Evolutionary conservation across 192 early-diverging fungal genomes (phyloP).

Genomic region (Spizellomyces sp.): DNA sequence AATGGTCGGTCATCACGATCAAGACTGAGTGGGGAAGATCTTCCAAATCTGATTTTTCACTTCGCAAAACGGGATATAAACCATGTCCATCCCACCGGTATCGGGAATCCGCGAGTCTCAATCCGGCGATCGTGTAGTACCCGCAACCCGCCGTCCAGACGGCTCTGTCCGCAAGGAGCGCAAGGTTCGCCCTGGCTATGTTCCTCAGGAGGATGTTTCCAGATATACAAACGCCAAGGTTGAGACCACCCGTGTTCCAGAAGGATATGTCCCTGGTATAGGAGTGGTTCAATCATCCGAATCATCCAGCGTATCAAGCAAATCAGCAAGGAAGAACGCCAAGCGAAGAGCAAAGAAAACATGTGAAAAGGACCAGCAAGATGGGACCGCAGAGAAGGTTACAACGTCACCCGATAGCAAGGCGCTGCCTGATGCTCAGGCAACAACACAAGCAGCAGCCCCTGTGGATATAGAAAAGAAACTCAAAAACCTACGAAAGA

Average conservation of each 20-base stretch:
- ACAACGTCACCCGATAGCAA: not conserved
- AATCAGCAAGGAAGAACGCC: slow-evolving; percentile 41
- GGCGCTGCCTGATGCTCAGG: not conserved
- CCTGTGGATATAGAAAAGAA: slow-evolving; percentile 46
- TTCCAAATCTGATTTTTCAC: no score
- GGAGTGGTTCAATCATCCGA: not conserved
- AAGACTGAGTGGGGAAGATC: no score
- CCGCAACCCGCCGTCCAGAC: slow-evolving; percentile 65
- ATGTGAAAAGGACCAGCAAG: slow-evolving; percentile 2
- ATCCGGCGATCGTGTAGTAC: slow-evolving; percentile 59
- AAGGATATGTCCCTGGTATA: slow-evolving; percentile 41
- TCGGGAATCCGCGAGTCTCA: not conserved
- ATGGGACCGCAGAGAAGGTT: not conserved
- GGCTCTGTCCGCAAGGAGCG: slow-evolving; percentile 71
- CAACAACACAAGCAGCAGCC: not conserved
- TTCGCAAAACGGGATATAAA: no score
- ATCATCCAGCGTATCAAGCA: slow-evolving; percentile 16
- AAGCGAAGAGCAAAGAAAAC: slow-evolving; percentile 30
- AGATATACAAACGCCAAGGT: slow-evolving; percentile 62
- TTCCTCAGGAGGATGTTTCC: slow-evolving; percentile 64
- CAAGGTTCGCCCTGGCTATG: slow-evolving; percentile 69
- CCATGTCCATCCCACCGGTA: no score
- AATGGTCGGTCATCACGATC: no score
- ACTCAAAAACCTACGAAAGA: slow-evolving; percentile 67
- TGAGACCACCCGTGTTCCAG: slow-evolving; percentile 40